Evolutionary conservation across 2,329 filamentous ascomycete genomes (phyloP), one percentile per base, ranked within the genome.

Genomic region (Aspergillus luchuensis): DNA sequence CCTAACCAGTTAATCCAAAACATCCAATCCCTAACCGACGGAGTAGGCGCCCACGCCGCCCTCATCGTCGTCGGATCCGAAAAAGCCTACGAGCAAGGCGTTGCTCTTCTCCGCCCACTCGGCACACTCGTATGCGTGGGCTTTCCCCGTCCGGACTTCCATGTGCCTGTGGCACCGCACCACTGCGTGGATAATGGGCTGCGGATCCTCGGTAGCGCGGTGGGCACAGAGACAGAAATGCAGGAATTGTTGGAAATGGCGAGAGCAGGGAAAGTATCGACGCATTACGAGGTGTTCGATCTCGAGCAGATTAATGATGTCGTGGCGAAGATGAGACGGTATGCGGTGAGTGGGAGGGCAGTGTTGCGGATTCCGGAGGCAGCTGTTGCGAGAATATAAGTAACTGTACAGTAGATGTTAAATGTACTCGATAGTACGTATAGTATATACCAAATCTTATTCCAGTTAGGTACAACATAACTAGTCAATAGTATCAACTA

Each of bases 81-180:
- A 49, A 65, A 65, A 13, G 76, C 77, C 11, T 79, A 79, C 61
- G 61, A 68, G 8, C 73, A 77, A 56, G 74, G 73, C 11, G 69
- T 74, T 7, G 66, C 68, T 15, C 69, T 79, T 15, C 67, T 76
- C 8, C 67, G 76, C 2, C 77, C 74, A 17, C 69, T 70, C 28
- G 77, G 77, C 0, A 77, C 77, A 0, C 71, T 79, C 47, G 76
- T 79, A 4, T 78, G 76, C 39, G 75, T 79, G 8, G 77, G 77
- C 0, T 61, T 79, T 25, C 76, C 76, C 15, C 72, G 71, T 4
- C 69, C 69, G 15, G 70, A 67, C 13, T 78, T 72, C 61, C 74
- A 76, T 70, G 74, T 79, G 11, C 76, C 76, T n/a, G 75, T 79
- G 67, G 72, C 71, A 19, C 76, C 77, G 0, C 73, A 79, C 7